Conservation (phyloP, 75 land plant species). For the Isoetes taiwanensis region DNA sequence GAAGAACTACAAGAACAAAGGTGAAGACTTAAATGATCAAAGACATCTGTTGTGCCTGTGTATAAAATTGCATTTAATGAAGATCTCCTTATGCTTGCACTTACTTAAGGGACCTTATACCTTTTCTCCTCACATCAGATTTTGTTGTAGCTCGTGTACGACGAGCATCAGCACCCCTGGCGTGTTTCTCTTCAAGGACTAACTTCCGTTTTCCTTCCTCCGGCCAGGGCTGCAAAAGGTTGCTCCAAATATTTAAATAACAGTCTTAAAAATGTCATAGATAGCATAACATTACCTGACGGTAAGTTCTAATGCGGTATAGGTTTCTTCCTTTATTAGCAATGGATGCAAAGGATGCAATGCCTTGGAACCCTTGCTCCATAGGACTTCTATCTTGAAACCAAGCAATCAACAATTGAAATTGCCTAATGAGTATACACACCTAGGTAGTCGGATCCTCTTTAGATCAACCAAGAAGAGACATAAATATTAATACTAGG, state of each 20-base stretch:
- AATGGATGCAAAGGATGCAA: slow-evolving; percentile 56
- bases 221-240: slow-evolving; percentile 39
- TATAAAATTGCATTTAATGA: no score
- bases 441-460: no score
- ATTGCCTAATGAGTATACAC: no score
- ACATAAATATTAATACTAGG: no score
- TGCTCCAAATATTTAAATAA: neutral
- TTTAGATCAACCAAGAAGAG: no score
- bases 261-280: neutral
- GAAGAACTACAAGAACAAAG: no score
- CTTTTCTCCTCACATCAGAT: no score
- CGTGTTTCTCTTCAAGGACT: slow-evolving; percentile 42
- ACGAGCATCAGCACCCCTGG: slow-evolving; percentile 40
- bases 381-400: slow-evolving; percentile 69
- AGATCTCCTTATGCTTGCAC: no score
- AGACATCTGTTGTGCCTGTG: no score
- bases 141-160: slow-evolving; percentile 28
- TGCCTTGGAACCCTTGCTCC: slow-evolving; percentile 68
- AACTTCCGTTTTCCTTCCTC: slow-evolving; percentile 42
- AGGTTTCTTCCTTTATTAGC: slow-evolving; percentile 82
- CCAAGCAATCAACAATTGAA: no score
- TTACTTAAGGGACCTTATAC: no score
- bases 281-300: slow-evolving; percentile 35
- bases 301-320: slow-evolving; percentile 48
- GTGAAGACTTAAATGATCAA: no score